Conservation (phyloP, 257 asterid genomes). For the Mitragyna speciosa region DNA sequence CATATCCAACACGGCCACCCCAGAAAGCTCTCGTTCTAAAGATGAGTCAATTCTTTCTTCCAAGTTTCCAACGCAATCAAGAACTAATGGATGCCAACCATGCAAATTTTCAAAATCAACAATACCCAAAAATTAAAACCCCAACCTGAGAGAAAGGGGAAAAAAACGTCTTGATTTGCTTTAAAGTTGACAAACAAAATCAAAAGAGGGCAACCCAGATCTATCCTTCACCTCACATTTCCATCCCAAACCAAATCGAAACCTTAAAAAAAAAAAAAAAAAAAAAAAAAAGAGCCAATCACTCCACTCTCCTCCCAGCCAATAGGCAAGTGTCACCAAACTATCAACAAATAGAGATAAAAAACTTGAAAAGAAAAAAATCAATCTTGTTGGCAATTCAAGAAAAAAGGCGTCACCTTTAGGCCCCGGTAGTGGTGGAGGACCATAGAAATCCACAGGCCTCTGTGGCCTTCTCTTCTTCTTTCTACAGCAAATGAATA, state of each 20-base stretch:
- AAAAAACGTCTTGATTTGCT: neutral
- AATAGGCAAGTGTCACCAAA: neutral
- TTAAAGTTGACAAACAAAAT: neutral
- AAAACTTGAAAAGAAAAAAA: neutral
- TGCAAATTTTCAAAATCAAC: neutral
- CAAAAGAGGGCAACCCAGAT: neutral
- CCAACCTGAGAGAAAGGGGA: neutral
- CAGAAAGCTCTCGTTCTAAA: neutral
- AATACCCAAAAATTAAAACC: neutral
- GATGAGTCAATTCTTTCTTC: neutral
- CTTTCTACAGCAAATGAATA: conserved; percentile 58
- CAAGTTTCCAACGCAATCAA: neutral
- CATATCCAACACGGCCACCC: neutral
- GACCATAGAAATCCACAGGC: conserved; percentile 40
- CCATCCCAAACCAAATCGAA: neutral
- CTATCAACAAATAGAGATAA: neutral
- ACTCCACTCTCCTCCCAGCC: neutral
- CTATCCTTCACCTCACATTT: neutral
- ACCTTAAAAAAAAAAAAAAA: neutral
- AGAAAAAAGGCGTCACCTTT: conserved; percentile 47
- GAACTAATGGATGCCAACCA: neutral
- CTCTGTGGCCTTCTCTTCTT: conserved; percentile 57
- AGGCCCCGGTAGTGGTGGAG: conserved; percentile 67
- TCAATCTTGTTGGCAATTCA: neutral
- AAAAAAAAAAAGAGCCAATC: neutral